phyloP scores from a whole-genome alignment of 2,329 filamentous ascomycete species.

The Colletotrichum nymphaeae region DNA sequence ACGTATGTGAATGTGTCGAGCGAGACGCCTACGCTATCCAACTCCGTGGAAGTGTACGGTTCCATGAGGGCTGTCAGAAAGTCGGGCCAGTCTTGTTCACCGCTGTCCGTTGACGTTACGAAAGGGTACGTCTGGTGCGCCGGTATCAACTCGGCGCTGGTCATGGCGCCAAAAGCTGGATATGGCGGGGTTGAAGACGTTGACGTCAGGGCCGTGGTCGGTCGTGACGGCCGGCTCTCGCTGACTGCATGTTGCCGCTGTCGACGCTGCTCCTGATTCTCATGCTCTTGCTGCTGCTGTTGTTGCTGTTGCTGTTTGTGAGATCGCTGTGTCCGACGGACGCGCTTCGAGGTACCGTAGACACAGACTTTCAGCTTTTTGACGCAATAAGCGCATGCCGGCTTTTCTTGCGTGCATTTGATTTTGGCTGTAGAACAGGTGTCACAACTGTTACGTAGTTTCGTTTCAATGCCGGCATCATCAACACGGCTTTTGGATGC shows the following conservation, averaged over 20 bases:
- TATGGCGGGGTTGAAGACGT: background rate
- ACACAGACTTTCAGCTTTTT: background rate
- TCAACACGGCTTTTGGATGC: background rate
- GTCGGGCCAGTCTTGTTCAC: background rate
- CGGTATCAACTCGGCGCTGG: background rate
- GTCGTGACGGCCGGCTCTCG: background rate
- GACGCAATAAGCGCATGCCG: background rate
- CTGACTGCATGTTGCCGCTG: background rate
- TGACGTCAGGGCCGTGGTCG: background rate
- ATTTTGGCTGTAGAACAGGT: background rate
- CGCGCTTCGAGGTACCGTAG: background rate
- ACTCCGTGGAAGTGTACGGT: background rate
- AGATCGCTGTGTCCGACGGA: background rate
- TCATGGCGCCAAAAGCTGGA: background rate
- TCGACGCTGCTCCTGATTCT: background rate
- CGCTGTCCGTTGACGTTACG: background rate
- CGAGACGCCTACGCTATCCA: background rate
- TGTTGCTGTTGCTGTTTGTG: background rate
- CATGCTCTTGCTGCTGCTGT: background rate
- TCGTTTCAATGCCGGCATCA: background rate
- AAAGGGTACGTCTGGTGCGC: background rate
- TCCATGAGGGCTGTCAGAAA: background rate
- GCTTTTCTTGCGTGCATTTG: background rate
- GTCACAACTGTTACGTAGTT: background rate
- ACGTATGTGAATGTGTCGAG: background rate